phyloP scores from a whole-genome alignment of 2,329 filamentous ascomycete genomes.

The Coniochaeta prunicola region DNA sequence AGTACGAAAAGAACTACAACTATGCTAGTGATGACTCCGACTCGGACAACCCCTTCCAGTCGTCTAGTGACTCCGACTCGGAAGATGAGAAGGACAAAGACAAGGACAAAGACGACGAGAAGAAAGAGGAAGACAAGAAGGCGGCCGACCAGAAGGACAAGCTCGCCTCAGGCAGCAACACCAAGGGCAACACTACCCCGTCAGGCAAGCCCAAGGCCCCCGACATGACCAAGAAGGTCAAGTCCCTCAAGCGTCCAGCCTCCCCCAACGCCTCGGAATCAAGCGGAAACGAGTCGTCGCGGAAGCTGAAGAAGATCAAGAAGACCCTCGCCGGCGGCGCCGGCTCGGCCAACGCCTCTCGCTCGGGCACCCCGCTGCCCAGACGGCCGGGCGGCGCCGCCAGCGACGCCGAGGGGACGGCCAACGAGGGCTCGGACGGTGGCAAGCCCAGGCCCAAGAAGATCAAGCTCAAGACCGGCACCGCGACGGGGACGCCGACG shows the following conservation, averaged over 20 bases:
- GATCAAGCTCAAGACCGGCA: constrained; percentile 43
- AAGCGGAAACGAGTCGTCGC: constrained; percentile 81
- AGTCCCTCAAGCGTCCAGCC: constrained; percentile 72
- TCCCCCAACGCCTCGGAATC: constrained; percentile 86
- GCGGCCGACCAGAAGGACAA: constrained; percentile 24
- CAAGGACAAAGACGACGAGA: constrained; percentile 53
- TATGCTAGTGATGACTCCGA: constrained; percentile 78
- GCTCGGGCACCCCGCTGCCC: constrained; percentile 48
- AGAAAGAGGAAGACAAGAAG: constrained; percentile 52
- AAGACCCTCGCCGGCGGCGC: constrained; percentile 41
- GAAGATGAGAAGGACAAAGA: constrained; percentile 35
- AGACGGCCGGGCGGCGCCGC: constrained; percentile 45
- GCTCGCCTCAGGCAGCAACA: constrained; percentile 48
- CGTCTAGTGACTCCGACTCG: constrained; percentile 9
- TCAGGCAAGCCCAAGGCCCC: constrained; percentile 38
- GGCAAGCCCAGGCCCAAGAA: constrained; percentile 40
- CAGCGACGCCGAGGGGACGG: constrained; percentile 68
- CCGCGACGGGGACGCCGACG: constrained; percentile 43
- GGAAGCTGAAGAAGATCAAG: constrained; percentile 69
- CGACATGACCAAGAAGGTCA: constrained; percentile 46
- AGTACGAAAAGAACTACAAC: constrained; percentile 78
- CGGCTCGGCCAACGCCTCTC: constrained; percentile 39
- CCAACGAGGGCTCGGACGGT: constrained; percentile 57
- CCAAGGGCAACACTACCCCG: constrained; percentile 60
- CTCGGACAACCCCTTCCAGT: constrained; percentile 30